These are phyloP conservation scores for Monilinia laxa DNA, from an alignment of 2,329 filamentous ascomycete genomes.

Conservation along the genomic window DNA sequence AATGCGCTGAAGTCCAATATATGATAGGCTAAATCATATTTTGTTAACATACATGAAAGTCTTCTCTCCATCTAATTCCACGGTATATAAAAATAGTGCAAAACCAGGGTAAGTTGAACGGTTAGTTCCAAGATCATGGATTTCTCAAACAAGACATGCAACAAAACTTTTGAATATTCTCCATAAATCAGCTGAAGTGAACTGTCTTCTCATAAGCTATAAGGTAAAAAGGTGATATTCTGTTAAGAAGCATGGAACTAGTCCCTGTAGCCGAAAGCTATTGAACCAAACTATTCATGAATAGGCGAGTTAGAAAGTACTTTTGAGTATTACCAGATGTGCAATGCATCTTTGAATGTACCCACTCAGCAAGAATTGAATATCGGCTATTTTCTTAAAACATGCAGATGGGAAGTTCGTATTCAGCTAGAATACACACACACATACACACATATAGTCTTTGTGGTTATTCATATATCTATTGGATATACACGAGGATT, in stretches of 20 bases:
- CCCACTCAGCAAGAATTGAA: no score
- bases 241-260: neutral
- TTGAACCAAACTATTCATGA: accelerated
- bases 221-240: neutral
- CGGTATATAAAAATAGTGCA: neutral
- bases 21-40: neutral
- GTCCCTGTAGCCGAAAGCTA: neutral
- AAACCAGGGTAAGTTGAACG: neutral
- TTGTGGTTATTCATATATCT: no score
- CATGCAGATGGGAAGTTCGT: neutral
- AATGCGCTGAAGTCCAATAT: neutral
- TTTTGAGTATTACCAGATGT: neutral
- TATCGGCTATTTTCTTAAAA: no score
- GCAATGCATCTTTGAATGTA: neutral
- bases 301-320: no score
- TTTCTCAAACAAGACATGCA: neutral
- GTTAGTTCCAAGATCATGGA: neutral
- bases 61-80: neutral
- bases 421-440: no score
- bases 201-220: accelerated
- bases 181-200: neutral
- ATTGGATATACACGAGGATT: no score
- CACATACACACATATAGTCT: no score
- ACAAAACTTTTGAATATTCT: neutral
- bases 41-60: neutral